Base-by-base conservation (phyloP, 345 rosid genomes). In the Noccaea caerulescens region DNA sequence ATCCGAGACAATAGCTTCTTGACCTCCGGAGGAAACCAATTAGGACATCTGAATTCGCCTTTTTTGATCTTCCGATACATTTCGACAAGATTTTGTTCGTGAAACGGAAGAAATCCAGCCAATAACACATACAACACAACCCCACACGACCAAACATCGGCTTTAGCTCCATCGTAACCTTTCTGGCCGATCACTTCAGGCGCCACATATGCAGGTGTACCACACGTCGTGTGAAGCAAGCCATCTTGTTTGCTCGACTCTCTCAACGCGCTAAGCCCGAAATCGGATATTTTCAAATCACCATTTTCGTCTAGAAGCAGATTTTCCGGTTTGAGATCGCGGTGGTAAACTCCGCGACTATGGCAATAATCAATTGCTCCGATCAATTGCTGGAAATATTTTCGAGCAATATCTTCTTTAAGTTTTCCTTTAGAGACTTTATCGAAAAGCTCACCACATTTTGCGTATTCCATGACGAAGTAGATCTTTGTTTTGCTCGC, bases 131-230 rank as follows among this genome's bases (percentile, higher is more conserved):
- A 92, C 10, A 92, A 71, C 62, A 92, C 75, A 36, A 88, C 94
- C 11, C 98, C 96, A 64, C 88, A 86, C 0, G 96, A 92, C 98
- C 98, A 92, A 34, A 89, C 88, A 70, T 92, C 98, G 0, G 94
- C 86, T 75, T 85, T 89, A 36, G 84, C 83, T 10, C 96, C 96
- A 60, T 87, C 92, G 4, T 92, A 92, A 14, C 96, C 98, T 75
- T 79, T 87, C 79, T 85, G 84, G 81, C 72, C 78, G 7, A 89
- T 85, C 18, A 92, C 83, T 72, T 92, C 98, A 0, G 98, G 96
- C 0, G 98, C 92, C 27, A 92, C 98, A 37, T 92, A 89, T 14
- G 98, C 94, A 0, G 98, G 96, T 10, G 98, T 92, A 30, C 98
- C 94, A 43, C 98, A 87, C n/a, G 96, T 83, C 27, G 96, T 92